Evolutionary conservation across 345 rosid genomes (phyloP).

Genomic region (Rhodamnia argentea): DNA sequence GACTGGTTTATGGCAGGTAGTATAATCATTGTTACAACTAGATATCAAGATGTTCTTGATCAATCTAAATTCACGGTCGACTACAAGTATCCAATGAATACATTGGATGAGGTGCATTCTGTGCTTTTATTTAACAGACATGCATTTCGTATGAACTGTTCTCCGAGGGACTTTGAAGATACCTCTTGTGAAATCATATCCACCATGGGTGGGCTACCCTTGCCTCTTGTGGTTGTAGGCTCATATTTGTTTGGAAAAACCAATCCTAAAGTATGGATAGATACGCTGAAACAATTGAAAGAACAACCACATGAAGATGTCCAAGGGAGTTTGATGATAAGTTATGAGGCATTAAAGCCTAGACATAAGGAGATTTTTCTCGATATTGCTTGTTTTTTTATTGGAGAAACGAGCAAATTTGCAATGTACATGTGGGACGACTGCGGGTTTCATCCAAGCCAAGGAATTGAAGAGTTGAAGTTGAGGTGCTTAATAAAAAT

Average conservation of each 20-base stretch:
- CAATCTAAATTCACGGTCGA: neutral
- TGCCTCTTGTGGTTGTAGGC: neutral
- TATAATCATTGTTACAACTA: neutral
- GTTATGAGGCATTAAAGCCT: neutral
- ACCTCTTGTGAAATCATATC: accelerated
- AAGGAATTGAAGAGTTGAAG: neutral
- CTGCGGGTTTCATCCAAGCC: neutral
- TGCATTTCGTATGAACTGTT: neutral
- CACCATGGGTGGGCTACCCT: neutral
- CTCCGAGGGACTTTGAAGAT: accelerated
- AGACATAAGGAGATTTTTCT: neutral
- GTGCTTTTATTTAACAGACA: neutral
- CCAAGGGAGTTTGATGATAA: neutral
- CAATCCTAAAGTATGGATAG: accelerated
- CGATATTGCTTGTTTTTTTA: neutral
- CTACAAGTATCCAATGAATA: neutral
- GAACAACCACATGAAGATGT: accelerated
- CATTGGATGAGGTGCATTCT: accelerated
- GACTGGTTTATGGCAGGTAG: neutral
- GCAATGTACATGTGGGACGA: neutral
- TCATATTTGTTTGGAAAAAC: neutral
- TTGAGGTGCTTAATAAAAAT: neutral
- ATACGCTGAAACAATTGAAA: accelerated
- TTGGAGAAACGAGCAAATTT: too few relatives aligned
- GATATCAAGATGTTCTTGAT: neutral